phyloP scores from a whole-genome alignment of 768 basidiomycete genomes.

The Russula lepida region DNA sequence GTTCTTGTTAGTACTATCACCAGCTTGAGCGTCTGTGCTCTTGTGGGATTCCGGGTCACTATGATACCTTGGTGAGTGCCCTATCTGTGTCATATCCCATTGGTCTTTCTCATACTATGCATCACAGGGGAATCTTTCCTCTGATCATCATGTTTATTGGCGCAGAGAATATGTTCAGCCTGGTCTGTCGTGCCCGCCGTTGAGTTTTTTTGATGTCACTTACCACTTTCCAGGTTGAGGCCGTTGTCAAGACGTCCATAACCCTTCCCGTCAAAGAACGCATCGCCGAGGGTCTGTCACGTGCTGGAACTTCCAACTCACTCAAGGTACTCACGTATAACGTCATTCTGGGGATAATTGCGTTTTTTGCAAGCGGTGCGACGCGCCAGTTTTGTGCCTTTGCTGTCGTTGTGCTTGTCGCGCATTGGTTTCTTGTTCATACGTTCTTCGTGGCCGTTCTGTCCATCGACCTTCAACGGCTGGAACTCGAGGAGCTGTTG shows the following conservation, averaged over 20 bases:
- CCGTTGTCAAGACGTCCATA: conserved; percentile 78
- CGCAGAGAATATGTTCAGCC: conserved; percentile 94
- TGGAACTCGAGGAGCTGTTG: conserved; percentile 87
- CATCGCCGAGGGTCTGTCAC: conserved; percentile 82
- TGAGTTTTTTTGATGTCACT: conserved; percentile 22
- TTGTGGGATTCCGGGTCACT: conserved; percentile 81
- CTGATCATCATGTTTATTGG: conserved; percentile 94
- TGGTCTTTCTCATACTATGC: background rate
- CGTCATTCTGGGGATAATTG: conserved; percentile 64
- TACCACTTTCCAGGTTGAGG: conserved; percentile 55
- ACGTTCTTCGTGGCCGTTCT: conserved; percentile 93
- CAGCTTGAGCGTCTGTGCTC: conserved; percentile 83
- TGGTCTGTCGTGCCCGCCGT: conserved; percentile 40
- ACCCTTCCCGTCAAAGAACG: conserved; percentile 84
- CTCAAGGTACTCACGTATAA: conserved; percentile 88
- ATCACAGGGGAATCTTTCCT: conserved; percentile 71
- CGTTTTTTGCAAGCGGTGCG: conserved; percentile 65
- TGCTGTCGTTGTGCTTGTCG: conserved; percentile 87
- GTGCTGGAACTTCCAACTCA: conserved; percentile 86
- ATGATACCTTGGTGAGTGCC: conserved; percentile 78
- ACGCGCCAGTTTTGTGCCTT: conserved; percentile 92
- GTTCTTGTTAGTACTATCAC: conserved; percentile 90
- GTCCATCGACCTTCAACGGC: conserved; percentile 89
- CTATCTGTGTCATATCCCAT: conserved; percentile 9
- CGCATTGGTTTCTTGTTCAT: conserved; percentile 95